phyloP scores from a whole-genome alignment of 257 asterid species.

The Solanum arcanum region DNA sequence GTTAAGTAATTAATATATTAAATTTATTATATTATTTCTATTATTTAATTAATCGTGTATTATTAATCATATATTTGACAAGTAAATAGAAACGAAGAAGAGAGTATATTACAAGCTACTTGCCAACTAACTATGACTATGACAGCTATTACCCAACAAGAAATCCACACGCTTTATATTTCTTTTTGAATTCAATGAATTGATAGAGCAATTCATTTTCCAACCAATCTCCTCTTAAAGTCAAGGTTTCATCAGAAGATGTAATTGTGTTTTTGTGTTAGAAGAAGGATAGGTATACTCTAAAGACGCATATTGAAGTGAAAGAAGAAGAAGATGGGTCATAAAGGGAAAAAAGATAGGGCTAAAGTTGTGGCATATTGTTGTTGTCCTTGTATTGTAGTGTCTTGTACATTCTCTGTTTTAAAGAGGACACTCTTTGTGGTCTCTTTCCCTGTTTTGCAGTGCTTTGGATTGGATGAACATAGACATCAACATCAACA shows the following conservation, averaged over 20 bases:
- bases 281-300: not conserved
- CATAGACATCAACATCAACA: constrained; percentile 45
- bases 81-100: not conserved
- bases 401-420: constrained; percentile 15
- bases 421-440: constrained; percentile 39
- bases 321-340: constrained; percentile 4
- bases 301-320: not conserved
- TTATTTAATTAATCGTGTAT: too few relatives aligned
- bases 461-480: constrained; percentile 55
- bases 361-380: constrained; percentile 9
- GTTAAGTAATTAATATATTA: too few relatives aligned
- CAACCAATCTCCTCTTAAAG: not conserved
- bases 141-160: not conserved
- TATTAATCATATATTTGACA: not conserved
- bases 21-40: too few relatives aligned
- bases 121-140: not conserved
- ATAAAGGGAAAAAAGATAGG: not conserved
- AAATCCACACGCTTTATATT: not conserved
- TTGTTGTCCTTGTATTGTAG: constrained; percentile 32
- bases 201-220: not conserved
- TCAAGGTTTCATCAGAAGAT: not conserved
- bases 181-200: not conserved
- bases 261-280: not conserved
- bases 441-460: constrained; percentile 49
- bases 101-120: not conserved